These are phyloP conservation scores for Phaeotremella skinneri DNA, from an alignment of 768 basidiomycete genomes.

Conservation along the genomic window DNA sequence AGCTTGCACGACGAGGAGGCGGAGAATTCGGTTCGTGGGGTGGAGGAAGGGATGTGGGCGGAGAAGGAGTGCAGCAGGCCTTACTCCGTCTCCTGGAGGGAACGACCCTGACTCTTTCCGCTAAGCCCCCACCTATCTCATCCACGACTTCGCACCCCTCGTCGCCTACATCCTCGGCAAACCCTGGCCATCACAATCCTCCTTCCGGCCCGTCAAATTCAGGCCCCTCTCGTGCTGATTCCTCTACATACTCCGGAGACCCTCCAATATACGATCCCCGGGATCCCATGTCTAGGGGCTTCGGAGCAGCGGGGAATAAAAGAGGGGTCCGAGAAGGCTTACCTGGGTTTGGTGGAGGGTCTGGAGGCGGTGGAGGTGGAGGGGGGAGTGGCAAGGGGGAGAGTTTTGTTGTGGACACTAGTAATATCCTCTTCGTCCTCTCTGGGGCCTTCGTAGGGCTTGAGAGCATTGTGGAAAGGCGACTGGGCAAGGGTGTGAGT, in stretches of 20 bases:
- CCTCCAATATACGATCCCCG: slow-evolving; percentile 43
- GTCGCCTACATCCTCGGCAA: slow-evolving; percentile 11
- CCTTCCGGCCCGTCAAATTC: slow-evolving; percentile 1
- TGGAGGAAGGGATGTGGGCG: slow-evolving; percentile 73
- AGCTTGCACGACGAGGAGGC: slow-evolving; percentile 62
- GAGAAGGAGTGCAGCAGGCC: slow-evolving; percentile 94
- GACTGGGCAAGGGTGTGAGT: slow-evolving; percentile 80
- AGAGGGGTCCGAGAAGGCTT: slow-evolving; percentile 46
- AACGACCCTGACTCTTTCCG: slow-evolving; percentile 74
- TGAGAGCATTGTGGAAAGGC: slow-evolving; percentile 72
- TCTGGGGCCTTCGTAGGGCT: slow-evolving; percentile 94
- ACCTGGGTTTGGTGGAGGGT: slow-evolving; percentile 44
- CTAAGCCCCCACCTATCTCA: slow-evolving; percentile 44
- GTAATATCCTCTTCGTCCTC: slow-evolving; percentile 88
- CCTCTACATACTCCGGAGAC: slow-evolving; percentile 19
- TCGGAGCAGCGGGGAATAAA: slow-evolving; percentile 37
- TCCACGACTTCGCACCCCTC: background rate
- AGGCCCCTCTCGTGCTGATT: slow-evolving; percentile 1
- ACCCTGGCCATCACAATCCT: background rate
- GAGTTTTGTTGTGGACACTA: slow-evolving; percentile 52
- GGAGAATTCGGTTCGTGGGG: slow-evolving; percentile 55
- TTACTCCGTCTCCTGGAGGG: slow-evolving; percentile 83
- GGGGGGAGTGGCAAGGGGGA: slow-evolving; percentile 43
- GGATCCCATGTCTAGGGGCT: slow-evolving; percentile 36
- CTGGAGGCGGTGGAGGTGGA: slow-evolving; percentile 31